Evolutionary conservation across 2,329 filamentous ascomycete species (phyloP).

Genomic region (Fusarium circinatum): DNA sequence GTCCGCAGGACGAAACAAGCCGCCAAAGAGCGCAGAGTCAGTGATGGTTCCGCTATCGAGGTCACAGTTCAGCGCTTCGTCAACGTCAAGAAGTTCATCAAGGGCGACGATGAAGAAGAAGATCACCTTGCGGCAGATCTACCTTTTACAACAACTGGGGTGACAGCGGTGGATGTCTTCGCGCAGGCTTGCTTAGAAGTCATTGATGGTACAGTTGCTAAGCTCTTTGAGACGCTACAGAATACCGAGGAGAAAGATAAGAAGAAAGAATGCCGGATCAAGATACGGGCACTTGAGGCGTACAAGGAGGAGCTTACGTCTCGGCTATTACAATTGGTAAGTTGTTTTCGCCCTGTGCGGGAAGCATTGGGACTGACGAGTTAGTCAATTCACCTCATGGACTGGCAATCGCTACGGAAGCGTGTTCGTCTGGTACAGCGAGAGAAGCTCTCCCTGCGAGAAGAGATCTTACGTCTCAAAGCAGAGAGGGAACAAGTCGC

Average conservation of each 20-base stretch:
- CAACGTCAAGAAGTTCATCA: slow-evolving; percentile 57
- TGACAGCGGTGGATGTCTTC: slow-evolving; percentile 72
- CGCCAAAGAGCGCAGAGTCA: slow-evolving; percentile 35
- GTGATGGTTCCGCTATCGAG: slow-evolving; percentile 54
- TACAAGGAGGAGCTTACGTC: slow-evolving; percentile 67
- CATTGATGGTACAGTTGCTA: slow-evolving; percentile 60
- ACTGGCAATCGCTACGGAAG: slow-evolving; percentile 66
- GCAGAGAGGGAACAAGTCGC: slow-evolving; percentile 70
- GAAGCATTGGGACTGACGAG: slow-evolving; percentile 9
- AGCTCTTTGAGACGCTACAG: slow-evolving; percentile 54
- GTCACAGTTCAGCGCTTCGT: slow-evolving; percentile 70
- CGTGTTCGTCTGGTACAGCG: slow-evolving; percentile 67
- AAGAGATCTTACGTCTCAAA: slow-evolving; percentile 68
- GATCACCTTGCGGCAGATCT: slow-evolving; percentile 62
- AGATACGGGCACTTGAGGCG: slow-evolving; percentile 65
- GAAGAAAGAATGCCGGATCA: slow-evolving; percentile 65
- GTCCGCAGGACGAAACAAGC: slow-evolving; percentile 35
- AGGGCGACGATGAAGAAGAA: slow-evolving; percentile 52
- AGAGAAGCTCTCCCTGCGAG: slow-evolving; percentile 65
- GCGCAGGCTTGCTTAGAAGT: slow-evolving; percentile 70
- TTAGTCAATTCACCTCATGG: slow-evolving; percentile 69
- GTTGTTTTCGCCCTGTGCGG: slow-evolving; percentile 34
- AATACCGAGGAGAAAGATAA: slow-evolving; percentile 56
- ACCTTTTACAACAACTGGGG: slow-evolving; percentile 64
- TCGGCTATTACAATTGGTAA: slow-evolving; percentile 67